Base-by-base conservation (phyloP, 805 yeast species). In the Candida loeiensis region DNA sequence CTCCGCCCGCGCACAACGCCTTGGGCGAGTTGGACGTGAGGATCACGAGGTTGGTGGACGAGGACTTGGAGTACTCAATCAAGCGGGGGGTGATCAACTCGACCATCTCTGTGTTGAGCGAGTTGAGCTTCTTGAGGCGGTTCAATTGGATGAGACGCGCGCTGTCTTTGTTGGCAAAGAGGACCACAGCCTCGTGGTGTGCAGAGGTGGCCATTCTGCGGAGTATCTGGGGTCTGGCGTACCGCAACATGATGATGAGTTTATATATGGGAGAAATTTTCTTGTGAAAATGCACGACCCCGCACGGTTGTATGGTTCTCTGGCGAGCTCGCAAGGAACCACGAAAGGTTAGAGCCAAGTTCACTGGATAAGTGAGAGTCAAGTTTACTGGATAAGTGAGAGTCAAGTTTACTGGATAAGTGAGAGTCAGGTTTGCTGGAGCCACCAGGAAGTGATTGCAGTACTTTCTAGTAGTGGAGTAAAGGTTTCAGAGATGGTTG, bases 1-100 rank as follows among this genome's bases (percentile, higher is more conserved):
- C 99, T 20, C 98, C 99, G 36, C 99, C 99, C 22, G 98, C 95
- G 63, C 97, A 88, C 45, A 91, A 79, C 1, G 95, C 81, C 56
- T 78, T 79, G 17, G 79, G 77, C n/a, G 74, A 63, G 45, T 62
- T 70, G 22, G 91, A 82, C 41, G 79, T 80, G 46, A 91, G 67
- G 32, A 93, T 70, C 27, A 91, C 65, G 41, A 86, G 55, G 46
- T 81, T 78, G 43, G 82, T 79, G 14, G 77, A 66, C 34, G 72
- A 73, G 14, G 88, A 78, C 55, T 85, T 84, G 37, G 86, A 70
- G 63, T 82, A 89, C 59, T 90, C 96, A 34, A 73, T 58, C 45
- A 89, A 65, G 27, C 95, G 76, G 16, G 93, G 88, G 26, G 76
- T 67, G 45, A 91, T 80, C 50, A 78, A 73, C 24, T 71, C 58